Evolutionary conservation across 768 basidiomycete genomes (phyloP).

Genomic region (Boletus rubropictus): DNA sequence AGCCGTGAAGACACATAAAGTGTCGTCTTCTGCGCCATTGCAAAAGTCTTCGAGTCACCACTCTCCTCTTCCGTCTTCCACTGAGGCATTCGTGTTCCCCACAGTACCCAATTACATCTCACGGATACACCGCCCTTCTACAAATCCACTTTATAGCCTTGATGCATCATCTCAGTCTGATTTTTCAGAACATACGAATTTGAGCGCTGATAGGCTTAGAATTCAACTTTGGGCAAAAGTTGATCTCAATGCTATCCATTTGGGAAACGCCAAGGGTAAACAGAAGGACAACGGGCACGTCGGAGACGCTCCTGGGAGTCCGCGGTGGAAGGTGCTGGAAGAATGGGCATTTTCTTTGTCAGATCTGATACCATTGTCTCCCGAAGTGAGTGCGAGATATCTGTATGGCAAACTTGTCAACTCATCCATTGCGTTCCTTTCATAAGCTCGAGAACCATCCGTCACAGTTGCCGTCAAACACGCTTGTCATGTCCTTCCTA

Average conservation of each 20-base stretch:
- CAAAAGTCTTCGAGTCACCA: slow-evolving; percentile 25
- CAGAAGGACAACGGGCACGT: slow-evolving; percentile 33
- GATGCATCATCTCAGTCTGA: slow-evolving; percentile 47
- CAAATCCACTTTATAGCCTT: slow-evolving; percentile 68
- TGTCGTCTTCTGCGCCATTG: slow-evolving; percentile 22
- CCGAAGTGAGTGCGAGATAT: slow-evolving; percentile 46
- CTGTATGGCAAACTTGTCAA: slow-evolving; percentile 3
- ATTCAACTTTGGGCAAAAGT: slow-evolving; percentile 57
- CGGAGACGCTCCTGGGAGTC: slow-evolving; percentile 16
- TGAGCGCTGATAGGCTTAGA: slow-evolving; percentile 46
- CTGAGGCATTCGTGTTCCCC: slow-evolving; percentile 10
- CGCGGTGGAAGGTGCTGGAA: slow-evolving; percentile 59
- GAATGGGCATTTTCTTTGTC: slow-evolving; percentile 61
- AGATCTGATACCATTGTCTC: slow-evolving; percentile 52
- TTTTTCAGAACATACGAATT: slow-evolving; percentile 50
- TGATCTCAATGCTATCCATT: slow-evolving; percentile 10
- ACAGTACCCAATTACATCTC: slow-evolving; percentile 67
- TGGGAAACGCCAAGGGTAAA: slow-evolving; percentile 39
- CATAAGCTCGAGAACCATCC: slow-evolving; percentile 35
- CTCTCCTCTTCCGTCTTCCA: slow-evolving; percentile 17
- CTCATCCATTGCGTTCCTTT: slow-evolving; percentile 8
- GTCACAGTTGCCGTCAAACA: slow-evolving; percentile 62
- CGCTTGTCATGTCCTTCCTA: slow-evolving; percentile 59
- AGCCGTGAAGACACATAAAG: slow-evolving; percentile 18
- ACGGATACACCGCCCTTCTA: slow-evolving; percentile 73